Evolutionary conservation across 208 protist genomes (phyloP).

Genomic region (Trypanosoma rangeli): DNA sequence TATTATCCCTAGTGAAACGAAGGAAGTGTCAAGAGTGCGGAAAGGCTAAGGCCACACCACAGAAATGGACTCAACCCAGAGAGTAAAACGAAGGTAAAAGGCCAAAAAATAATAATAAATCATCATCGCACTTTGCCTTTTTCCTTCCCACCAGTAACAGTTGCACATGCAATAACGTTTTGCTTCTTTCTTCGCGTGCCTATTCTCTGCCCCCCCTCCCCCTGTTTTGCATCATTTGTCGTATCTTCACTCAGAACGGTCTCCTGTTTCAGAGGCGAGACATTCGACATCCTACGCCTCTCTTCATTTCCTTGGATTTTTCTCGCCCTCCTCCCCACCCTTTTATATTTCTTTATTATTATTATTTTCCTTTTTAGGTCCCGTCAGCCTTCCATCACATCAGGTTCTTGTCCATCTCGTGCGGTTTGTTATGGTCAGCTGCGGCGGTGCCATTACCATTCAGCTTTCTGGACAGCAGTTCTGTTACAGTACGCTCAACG

Average conservation of each 20-base stretch:
- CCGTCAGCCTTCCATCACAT: background rate
- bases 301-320: background rate
- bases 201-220: too few relatives aligned
- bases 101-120: too few relatives aligned
- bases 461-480: background rate
- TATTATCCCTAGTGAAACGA: background rate
- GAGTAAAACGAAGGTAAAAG: background rate
- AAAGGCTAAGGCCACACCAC: background rate
- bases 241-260: too few relatives aligned
- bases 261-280: too few relatives aligned
- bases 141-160: too few relatives aligned
- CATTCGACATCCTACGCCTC: background rate
- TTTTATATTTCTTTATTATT: background rate
- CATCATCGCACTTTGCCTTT: too few relatives aligned
- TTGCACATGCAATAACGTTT: too few relatives aligned
- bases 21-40: background rate
- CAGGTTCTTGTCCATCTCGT: background rate
- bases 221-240: too few relatives aligned
- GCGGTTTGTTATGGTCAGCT: background rate
- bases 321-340: background rate
- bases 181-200: too few relatives aligned
- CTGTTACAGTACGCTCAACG: slow-evolving; percentile 1
- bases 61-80: background rate
- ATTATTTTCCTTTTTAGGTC: background rate
- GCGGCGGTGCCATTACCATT: background rate